Evolutionary conservation across 140 eudicot genomes (phyloP).

Genomic region (Ambrosia hybrid): DNA sequence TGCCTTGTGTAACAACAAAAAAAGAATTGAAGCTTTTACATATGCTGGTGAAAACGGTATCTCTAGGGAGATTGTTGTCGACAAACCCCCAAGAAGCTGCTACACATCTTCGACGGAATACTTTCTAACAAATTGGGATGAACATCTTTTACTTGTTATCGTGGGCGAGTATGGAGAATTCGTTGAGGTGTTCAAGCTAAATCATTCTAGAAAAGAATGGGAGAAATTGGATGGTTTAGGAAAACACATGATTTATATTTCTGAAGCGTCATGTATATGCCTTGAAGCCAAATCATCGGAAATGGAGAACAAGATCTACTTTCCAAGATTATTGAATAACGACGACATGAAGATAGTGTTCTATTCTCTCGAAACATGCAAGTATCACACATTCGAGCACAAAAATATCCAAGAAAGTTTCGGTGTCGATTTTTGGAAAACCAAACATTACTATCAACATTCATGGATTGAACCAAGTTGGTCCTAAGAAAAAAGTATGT

Average conservation of each 20-base stretch:
- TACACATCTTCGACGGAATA: background rate
- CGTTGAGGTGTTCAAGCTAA: constrained; percentile 1
- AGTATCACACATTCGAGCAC: background rate
- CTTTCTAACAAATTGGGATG: background rate
- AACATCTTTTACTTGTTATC: background rate
- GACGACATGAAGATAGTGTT: background rate
- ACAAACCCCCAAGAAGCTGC: background rate
- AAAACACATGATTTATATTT: background rate
- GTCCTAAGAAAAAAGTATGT: background rate
- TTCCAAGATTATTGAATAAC: background rate
- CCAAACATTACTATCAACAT: background rate
- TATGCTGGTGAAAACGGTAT: background rate
- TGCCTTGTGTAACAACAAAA: background rate
- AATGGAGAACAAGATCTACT: constrained; percentile 3
- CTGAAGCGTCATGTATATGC: background rate
- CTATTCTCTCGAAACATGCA: constrained; percentile 1
- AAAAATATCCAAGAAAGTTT: background rate
- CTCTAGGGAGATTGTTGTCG: background rate
- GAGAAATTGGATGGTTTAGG: background rate
- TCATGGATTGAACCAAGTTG: constrained; percentile 12
- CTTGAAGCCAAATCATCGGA: background rate
- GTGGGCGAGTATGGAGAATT: background rate
- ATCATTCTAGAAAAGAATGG: background rate
- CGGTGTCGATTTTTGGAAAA: background rate
- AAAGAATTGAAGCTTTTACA: background rate